Evolutionary conservation across 2,329 filamentous ascomycete species (phyloP).

Genomic region (Aspergillus sp.): DNA sequence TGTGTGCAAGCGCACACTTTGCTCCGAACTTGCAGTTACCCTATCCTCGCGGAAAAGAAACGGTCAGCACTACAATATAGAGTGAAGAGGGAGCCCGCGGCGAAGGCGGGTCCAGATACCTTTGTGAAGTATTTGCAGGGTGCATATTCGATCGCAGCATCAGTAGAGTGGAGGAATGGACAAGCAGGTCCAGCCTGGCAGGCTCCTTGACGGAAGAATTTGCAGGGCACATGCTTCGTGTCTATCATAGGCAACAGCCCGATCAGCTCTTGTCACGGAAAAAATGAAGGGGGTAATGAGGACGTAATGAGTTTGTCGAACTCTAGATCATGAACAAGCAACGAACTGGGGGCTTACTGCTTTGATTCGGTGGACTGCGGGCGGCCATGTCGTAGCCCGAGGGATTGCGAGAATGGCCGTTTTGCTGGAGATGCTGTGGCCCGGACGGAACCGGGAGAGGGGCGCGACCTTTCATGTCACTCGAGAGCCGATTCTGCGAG

Average conservation of each 20-base stretch:
- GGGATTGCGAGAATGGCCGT: conserved; percentile 43
- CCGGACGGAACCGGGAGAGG: conserved; percentile 40
- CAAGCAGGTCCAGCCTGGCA: conserved; percentile 96
- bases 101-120: conserved; percentile 51
- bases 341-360: conserved; percentile 34
- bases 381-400: conserved; percentile 46
- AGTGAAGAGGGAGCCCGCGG: not conserved
- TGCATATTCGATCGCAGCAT: conserved; percentile 78
- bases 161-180: conserved; percentile 92
- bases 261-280: not conserved
- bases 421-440: conserved; percentile 33
- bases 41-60: conserved; percentile 46
- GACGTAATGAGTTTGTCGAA: not conserved
- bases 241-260: conserved; percentile 53
- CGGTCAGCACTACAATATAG: conserved; percentile 20
- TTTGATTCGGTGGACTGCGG: conserved; percentile 47
- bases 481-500: conserved; percentile 28
- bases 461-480: conserved; percentile 43
- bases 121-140: conserved; percentile 99
- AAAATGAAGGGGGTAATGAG: not conserved
- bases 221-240: conserved; percentile 96
- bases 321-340: not conserved
- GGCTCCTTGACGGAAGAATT: conserved; percentile 95
- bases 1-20: conserved; percentile 95
- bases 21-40: conserved; percentile 99